These are phyloP conservation scores for Wickerhamiella bombiphila DNA, from an alignment of 805 yeast species.

Conservation along the genomic window DNA sequence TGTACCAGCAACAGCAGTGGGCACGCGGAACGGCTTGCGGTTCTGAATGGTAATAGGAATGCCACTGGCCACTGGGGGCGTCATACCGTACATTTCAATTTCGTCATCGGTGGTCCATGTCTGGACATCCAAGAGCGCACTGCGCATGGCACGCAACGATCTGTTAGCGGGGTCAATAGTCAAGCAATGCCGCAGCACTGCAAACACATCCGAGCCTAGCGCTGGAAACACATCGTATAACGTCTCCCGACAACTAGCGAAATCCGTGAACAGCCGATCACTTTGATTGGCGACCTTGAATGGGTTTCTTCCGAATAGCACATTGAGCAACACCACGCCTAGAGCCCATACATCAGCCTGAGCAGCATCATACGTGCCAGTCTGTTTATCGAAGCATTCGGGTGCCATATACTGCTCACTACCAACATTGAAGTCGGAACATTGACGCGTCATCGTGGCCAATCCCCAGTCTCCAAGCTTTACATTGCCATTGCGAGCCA, in stretches of 20 bases:
- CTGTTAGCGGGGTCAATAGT: constrained; percentile 83
- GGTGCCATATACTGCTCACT: constrained; percentile 93
- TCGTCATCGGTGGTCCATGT: constrained; percentile 80
- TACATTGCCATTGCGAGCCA: constrained; percentile 41
- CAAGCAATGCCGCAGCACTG: constrained; percentile 62
- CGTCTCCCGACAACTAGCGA: constrained; percentile 76
- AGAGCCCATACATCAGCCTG: constrained; percentile 82
- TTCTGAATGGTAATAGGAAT: constrained; percentile 14
- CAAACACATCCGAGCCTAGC: constrained; percentile 73
- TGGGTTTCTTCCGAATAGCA: constrained; percentile 81
- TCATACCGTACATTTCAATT: constrained; percentile 22
- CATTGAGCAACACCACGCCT: constrained; percentile 68
- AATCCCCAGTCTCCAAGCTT: constrained; percentile 81
- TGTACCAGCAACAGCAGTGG: constrained; percentile 9
- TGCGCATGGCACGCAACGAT: constrained; percentile 43
- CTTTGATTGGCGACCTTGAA: constrained; percentile 65
- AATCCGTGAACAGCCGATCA: constrained; percentile 73
- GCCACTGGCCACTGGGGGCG: constrained; percentile 5
- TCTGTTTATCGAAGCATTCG: constrained; percentile 52
- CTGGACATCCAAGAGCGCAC: constrained; percentile 43
- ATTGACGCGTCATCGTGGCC: constrained; percentile 46
- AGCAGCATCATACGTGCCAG: constrained; percentile 49
- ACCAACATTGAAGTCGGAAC: constrained; percentile 73
- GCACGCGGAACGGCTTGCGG: constrained; percentile 18
- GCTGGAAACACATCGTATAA: constrained; percentile 82